A percentile compares a stretch with the other conserved stretches of the same genome.
Conservation (phyloP, 2,329 filamentous ascomycete species). For the Alternaria hordeiaustralica region DNA sequence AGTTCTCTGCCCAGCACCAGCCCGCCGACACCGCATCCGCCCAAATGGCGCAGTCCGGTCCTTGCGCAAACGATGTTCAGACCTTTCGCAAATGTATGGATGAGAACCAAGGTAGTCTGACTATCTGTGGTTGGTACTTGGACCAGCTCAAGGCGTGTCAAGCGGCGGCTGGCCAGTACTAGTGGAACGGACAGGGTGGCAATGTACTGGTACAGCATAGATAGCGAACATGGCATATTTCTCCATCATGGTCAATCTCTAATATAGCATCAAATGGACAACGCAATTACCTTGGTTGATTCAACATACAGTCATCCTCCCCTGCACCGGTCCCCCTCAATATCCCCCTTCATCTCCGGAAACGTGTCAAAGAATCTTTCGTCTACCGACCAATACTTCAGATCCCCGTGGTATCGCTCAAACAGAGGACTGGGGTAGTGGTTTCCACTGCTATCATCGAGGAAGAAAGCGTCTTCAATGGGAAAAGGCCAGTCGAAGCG, state of each 20-base stretch:
- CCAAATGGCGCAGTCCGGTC: constrained; percentile 40
- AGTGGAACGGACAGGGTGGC: constrained; percentile 24
- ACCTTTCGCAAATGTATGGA: constrained; percentile 97
- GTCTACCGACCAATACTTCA: constrained; percentile 35
- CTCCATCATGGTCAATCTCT: background rate
- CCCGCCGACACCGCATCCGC: constrained; percentile 49
- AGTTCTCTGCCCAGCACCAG: constrained; percentile 34
- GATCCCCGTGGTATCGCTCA: constrained; percentile 39
- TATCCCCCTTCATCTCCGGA: constrained; percentile 40
- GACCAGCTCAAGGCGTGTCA: constrained; percentile 78
- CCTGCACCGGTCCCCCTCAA: constrained; percentile 36
- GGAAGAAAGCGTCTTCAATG: constrained; percentile 42
- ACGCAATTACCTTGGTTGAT: background rate
- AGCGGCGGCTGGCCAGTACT: constrained; percentile 56
- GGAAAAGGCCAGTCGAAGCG: constrained; percentile 44
- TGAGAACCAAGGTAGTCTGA: constrained; percentile 90
- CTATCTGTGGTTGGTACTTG: constrained; percentile 96
- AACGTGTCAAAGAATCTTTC: constrained; percentile 36
- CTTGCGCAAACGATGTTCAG: constrained; percentile 78
- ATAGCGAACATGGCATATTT: background rate
- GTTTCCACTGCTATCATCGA: constrained; percentile 17
- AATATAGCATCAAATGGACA: background rate
- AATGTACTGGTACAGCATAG: constrained; percentile 3
- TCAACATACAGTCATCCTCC: background rate
- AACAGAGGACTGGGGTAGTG: constrained; percentile 38